These are phyloP conservation scores for Pythium utonaiense DNA, from an alignment of 352 stramenopile genomes.

Conservation along the genomic window DNA sequence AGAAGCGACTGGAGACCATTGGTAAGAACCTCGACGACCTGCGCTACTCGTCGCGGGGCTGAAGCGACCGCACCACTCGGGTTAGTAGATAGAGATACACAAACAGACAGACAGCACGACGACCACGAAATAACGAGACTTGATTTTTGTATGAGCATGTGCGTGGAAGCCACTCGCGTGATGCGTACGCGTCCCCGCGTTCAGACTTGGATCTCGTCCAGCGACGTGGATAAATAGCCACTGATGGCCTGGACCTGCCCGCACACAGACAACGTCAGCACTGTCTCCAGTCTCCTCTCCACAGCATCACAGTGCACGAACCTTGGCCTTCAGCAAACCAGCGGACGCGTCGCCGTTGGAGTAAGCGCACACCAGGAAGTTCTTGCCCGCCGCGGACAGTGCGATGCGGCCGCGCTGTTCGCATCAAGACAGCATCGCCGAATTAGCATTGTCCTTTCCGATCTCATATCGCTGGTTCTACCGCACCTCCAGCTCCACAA, in stretches of 20 bases:
- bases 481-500: constrained; percentile 72
- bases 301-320: constrained; percentile 22
- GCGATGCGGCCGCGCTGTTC: constrained; percentile 51
- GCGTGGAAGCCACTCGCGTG: no score
- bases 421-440: background rate
- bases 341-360: constrained; percentile 46
- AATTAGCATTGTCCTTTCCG: background rate
- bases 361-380: constrained; percentile 78
- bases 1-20: constrained; percentile 51
- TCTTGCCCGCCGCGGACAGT: constrained; percentile 60
- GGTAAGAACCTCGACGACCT: constrained; percentile 65
- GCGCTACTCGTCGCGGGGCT: constrained; percentile 21
- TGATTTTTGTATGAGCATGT: background rate
- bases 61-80: background rate
- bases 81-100: background rate
- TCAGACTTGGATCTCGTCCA: constrained; percentile 72
- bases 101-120: background rate
- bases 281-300: no score
- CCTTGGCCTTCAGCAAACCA: constrained; percentile 76
- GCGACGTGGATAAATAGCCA: constrained; percentile 51
- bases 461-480: background rate
- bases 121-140: background rate
- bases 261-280: background rate
- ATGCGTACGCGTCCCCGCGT: no score
- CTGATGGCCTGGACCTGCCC: constrained; percentile 57